These are phyloP conservation scores for Podaxis pistillaris DNA, from an alignment of 768 basidiomycete genomes.

Conservation along the genomic window DNA sequence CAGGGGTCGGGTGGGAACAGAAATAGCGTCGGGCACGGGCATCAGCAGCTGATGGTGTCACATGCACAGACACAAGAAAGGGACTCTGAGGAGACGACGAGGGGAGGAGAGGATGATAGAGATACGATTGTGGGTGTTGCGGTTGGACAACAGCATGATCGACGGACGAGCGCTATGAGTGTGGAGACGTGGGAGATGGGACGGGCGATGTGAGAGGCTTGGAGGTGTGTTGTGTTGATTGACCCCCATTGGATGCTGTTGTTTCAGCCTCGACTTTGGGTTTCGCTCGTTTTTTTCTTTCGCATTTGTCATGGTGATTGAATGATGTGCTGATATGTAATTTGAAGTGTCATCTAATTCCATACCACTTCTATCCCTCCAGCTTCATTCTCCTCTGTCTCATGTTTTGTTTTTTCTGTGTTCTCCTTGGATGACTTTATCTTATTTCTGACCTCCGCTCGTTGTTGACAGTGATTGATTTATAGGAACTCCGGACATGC, in stretches of 20 bases:
- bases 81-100: conserved; percentile 1
- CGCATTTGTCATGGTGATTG: neutral
- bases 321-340: conserved; percentile 14
- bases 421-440: neutral
- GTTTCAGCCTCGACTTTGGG: neutral
- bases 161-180: conserved; percentile 26
- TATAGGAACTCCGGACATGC: neutral
- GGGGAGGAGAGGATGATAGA: conserved; percentile 27
- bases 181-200: conserved; percentile 39
- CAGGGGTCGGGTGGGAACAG: neutral
- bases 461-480: neutral
- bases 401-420: neutral
- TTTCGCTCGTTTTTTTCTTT: neutral
- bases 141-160: conserved; percentile 21
- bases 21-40: neutral
- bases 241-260: conserved; percentile 16
- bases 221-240: conserved; percentile 16
- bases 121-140: conserved; percentile 24
- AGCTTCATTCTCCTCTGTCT: neutral
- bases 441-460: neutral
- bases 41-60: conserved; percentile 2
- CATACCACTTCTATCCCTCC: conserved; percentile 3
- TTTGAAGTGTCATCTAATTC: conserved; percentile 10
- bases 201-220: conserved; percentile 36
- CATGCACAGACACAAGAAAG: neutral